Base-by-base conservation (phyloP, 495 filamentous ascomycete species). In the Penicillium nucicola region DNA sequence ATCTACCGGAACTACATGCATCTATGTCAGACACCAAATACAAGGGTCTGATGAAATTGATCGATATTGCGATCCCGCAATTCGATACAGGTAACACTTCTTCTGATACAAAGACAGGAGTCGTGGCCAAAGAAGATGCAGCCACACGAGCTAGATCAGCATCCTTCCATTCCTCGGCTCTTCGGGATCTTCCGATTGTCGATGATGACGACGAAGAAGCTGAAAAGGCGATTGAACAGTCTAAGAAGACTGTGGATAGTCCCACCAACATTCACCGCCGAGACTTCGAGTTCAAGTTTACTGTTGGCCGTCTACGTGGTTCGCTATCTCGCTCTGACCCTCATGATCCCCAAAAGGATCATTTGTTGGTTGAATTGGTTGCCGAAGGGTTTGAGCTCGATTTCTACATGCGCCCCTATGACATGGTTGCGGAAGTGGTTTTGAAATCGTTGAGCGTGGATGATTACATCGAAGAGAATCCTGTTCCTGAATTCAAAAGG, bases 271-370 rank as follows among this genome's bases (percentile, higher is more conserved):
- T 90, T 19, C 87, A 89, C 56, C 92, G 95, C 56, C 82, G 87
- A 17, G 91, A 84, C 50, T 97, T 98, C 60, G 90, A 97, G 61
- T 88, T 98, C 73, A 93, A 91, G 55, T 98, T 98, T 59, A 88
- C 87, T 2, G 95, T 97, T 42, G 93, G 95, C 51, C 86, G 85
- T 51, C 78, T 98, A 14, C 89, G 92, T 69, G 93, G 95, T 22
- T 96, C 93, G 0, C 76, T 98, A 2, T 97, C 87, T 65, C 83
- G 85, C 18, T 86, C 91, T 45, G 90, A 97, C 62, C 82, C 90
- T 2, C 85, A 93, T 47, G 84, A 85, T 15, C 80, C 79, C 46
- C 81, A 82, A 42, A 81, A 81, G 9, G 93, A 98, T 62, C 80
- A 88, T 50, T 74, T 97, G 15, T 78, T 98, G 7, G 92, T 92